Base-by-base conservation (phyloP, 441 rosid genomes). In the Pelargonium cotyledonis region DNA sequence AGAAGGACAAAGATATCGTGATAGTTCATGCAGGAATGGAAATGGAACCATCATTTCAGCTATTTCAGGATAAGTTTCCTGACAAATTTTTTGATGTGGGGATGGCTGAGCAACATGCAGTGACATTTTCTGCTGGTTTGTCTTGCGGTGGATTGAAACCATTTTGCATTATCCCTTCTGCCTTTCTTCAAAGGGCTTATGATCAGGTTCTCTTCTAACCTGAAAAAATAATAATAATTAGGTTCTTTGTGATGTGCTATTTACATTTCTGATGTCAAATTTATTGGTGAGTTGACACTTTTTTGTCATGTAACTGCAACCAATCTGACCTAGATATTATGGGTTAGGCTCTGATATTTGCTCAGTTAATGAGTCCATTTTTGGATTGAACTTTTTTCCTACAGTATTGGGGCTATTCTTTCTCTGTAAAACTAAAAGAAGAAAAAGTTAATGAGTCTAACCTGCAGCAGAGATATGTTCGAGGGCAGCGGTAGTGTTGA, bases 71-170 rank as follows among this genome's bases (percentile, higher is more conserved):
- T 72, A 86, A 82, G 67, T 91, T 89, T 67, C 88, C 93, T 3
- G 91, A 88, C 40, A 82, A 75, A 65, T 93, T 78, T 78, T 93
- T 90, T 35, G 92, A 89, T 75, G 90, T 91, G 61, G 96, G 96
- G 77, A 88, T 93, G 91, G 95, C 96, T 43, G 98, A 93, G 74
- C 97, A 93, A 71, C 97, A 91, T 61, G 96, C 96, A 51, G 96
- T 91, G 70, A 93, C 98, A 72, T 93, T 93, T 84, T 85, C 97
- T 26, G 93, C 97, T 65, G 97, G 98, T 72, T 84, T 93, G 71
- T 79, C 96, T 15, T 86, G 95, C 65, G 97, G 96, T n/a, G 95
- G 98, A 44, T 78, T 93, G 79, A 93, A 91, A 80, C 98, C 98
- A 70, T 93, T 91, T 77, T 93, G 97, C 80, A 81, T 91, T 66